Evolutionary conservation across 805 yeast species (phyloP), one percentile per base, ranked within the genome.

Genomic region (Cyberlindnera mississippiensis): DNA sequence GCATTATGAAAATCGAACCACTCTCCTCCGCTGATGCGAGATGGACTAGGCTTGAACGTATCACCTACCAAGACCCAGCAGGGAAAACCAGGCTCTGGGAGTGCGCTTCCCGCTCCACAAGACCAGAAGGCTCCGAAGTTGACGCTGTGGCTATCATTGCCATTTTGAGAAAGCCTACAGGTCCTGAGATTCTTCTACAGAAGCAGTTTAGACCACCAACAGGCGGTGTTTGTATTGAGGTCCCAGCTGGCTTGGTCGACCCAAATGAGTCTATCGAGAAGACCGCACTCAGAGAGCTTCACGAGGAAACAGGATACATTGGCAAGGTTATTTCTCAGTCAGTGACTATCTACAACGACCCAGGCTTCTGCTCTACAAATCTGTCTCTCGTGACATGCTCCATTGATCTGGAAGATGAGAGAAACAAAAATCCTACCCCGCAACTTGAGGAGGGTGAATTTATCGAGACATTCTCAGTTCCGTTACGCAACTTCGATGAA

Each of bases 141-240:
- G 99, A 91, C 60, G 98, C 96, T 1, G 96, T 93, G n/a, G 90
- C 91, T 3, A 82, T 91, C 35, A 67, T 90, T 24, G 90, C 96
- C 0, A 67, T 89, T 14, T 63, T 89, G 38, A 72, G 78, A 48
- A 64, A 69, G 20, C 65, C 75, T 6, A 61, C 64, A 14, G 73
- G 73, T 16, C 73, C 79, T 4, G 78, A 76, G 46, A 63, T 68
- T 28, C 69, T 66, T 50, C 66, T 93, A 14, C 91, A 87, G 58
- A 87, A 86, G 59, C 99, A 91, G 61, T 91, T 84, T 66, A 74
- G 99, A 43, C 96, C 98, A 1, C 98, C 99, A 1, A 85, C 84
- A 3, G 82, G 75, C 40, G 91, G 88, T 15, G 87, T 91, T 7
- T 83, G 95, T 56, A 80, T 91, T 48, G 99, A 91, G 63, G 74